These are phyloP conservation scores for Penicillium longicatenatum DNA, from an alignment of 495 filamentous ascomycete genomes.

Conservation along the genomic window DNA sequence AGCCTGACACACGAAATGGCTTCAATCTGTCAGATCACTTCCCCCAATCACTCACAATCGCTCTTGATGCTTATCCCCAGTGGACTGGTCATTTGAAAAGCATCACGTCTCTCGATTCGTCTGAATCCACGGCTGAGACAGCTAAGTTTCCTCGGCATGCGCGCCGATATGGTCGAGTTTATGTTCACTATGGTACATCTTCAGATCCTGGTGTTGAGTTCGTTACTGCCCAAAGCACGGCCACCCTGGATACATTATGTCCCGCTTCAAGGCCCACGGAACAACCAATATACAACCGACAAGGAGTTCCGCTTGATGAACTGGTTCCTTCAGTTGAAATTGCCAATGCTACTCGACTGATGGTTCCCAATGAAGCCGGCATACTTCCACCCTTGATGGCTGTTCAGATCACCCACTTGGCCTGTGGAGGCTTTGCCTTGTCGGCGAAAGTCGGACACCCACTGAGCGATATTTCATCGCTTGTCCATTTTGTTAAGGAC, in stretches of 20 bases:
- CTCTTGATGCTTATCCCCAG: constrained; percentile 36
- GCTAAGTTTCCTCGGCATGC: constrained; percentile 19
- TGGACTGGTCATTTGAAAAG: constrained; percentile 31
- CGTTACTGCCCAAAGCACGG: constrained; percentile 24
- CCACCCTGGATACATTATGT: constrained; percentile 30
- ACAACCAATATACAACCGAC: constrained; percentile 30
- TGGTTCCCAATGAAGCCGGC: constrained; percentile 1
- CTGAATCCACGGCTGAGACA: constrained; percentile 3
- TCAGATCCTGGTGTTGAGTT: constrained; percentile 41
- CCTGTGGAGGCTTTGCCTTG: constrained; percentile 44
- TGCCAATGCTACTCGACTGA: constrained; percentile 7
- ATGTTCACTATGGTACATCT: constrained; percentile 31
- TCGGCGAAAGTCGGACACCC: constrained; percentile 47
- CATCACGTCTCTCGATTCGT: constrained; percentile 13
- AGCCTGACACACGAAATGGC: constrained; percentile 4
- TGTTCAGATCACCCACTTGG: constrained; percentile 42
- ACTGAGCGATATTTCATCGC: constrained; percentile 47
- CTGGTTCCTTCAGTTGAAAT: constrained; percentile 15
- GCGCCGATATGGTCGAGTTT: constrained; percentile 37
- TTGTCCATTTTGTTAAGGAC: constrained; percentile 49
- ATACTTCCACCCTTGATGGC: constrained; percentile 30
- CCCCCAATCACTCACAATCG: constrained; percentile 24
- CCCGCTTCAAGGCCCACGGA: constrained; percentile 25
- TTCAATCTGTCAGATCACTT: constrained; percentile 20
- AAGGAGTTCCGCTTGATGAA: constrained; percentile 16